Evolutionary conservation across 345 rosid species (phyloP).

Genomic region (Bruguiera gymnorhiza): DNA sequence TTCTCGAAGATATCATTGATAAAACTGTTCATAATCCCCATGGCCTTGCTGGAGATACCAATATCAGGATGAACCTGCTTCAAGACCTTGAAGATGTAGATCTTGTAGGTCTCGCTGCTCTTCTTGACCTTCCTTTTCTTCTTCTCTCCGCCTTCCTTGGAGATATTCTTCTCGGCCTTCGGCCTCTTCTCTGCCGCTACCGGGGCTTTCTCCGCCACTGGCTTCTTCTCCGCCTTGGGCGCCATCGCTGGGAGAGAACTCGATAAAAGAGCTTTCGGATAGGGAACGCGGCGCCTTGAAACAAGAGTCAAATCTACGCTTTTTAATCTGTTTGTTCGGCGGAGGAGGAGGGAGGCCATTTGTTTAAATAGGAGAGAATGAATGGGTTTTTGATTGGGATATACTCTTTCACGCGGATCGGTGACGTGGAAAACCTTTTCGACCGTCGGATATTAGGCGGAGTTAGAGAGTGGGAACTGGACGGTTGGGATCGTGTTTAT

Average conservation of each 20-base stretch:
- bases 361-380: conserved; percentile 27
- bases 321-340: not conserved
- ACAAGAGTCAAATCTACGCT: not conserved
- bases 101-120: conserved; percentile 65
- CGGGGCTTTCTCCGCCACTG: conserved; percentile 47
- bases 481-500: conserved; percentile 5
- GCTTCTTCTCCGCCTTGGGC: conserved; percentile 54
- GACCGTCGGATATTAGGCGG: not conserved
- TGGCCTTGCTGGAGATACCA: conserved; percentile 64
- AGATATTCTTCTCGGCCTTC: conserved; percentile 60
- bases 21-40: conserved; percentile 77
- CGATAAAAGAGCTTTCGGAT: not conserved
- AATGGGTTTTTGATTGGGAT: conserved; percentile 24
- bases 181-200: conserved; percentile 50
- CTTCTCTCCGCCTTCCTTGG: conserved; percentile 42
- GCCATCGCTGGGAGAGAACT: conserved; percentile 43
- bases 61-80: conserved; percentile 61
- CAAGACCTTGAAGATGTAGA: conserved; percentile 63
- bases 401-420: conserved; percentile 20
- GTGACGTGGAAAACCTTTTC: conserved; percentile 12
- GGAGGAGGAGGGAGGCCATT: not conserved
- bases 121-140: conserved; percentile 58
- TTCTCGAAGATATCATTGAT: conserved; percentile 73
- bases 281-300: not conserved
- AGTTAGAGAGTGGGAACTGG: not conserved